These are phyloP conservation scores for Fusarium abutilonis DNA, from an alignment of 2,329 filamentous ascomycete genomes.

Conservation along the genomic window DNA sequence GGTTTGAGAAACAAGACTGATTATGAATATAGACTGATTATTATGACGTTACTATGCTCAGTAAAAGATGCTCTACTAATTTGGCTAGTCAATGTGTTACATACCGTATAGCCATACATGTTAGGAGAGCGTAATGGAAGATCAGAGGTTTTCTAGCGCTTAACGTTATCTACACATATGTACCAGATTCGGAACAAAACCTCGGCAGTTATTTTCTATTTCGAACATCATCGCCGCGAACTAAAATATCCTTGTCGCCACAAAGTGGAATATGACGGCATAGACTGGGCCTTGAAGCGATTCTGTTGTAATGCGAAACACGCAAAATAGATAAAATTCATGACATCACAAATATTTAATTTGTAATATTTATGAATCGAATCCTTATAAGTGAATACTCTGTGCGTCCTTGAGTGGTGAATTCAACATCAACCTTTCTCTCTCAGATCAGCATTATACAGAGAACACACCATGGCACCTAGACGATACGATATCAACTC, in stretches of 20 bases:
- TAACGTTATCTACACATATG: not conserved
- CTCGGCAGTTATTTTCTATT: slow-evolving; percentile 6
- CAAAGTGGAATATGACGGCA: too few species aligned
- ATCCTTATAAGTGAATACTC: not conserved
- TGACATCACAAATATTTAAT: slow-evolving; percentile 16
- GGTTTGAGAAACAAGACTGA: not conserved
- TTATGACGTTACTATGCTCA: not conserved
- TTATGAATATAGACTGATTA: not conserved
- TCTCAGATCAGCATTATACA: not conserved
- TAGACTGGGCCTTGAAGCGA: not conserved
- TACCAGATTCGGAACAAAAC: slow-evolving; percentile 1
- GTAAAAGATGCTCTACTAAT: not conserved
- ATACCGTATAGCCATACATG: not conserved
- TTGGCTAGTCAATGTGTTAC: not conserved
- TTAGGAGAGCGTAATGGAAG: not conserved
- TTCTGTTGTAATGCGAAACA: too few species aligned
- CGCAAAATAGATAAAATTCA: not conserved
- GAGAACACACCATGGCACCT: slow-evolving; percentile 15
- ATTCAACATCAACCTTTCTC: rapidly evolving
- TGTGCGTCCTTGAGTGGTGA: rapidly evolving
- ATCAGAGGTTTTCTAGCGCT: slow-evolving; percentile 8
- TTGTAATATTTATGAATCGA: not conserved
- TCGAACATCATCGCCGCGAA: not conserved
- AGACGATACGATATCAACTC: slow-evolving; percentile 12
- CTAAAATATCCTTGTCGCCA: slow-evolving; percentile 10